phyloP scores from a whole-genome alignment of 2,329 filamentous ascomycete genomes.

The Fusarium sp. region DNA sequence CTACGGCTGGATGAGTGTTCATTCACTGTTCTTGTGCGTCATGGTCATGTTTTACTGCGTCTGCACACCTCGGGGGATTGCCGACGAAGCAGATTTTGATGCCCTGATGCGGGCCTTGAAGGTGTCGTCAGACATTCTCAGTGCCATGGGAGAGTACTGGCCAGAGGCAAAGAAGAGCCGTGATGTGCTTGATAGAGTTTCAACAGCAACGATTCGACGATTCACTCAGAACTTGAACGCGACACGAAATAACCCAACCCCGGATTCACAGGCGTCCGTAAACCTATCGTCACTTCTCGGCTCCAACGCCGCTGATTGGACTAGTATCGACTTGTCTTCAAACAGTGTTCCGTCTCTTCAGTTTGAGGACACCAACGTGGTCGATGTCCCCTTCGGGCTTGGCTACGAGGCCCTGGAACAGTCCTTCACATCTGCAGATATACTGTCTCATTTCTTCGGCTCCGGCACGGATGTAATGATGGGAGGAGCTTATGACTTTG shows the following conservation, averaged over 20 bases:
- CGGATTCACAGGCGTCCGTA: not conserved
- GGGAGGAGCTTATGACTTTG: not conserved
- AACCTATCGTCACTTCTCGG: not conserved
- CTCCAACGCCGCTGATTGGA: not conserved
- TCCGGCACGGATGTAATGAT: not conserved
- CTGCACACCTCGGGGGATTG: not conserved
- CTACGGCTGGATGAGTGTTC: not conserved
- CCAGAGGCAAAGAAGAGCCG: not conserved
- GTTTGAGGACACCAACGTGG: not conserved
- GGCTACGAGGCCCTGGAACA: not conserved
- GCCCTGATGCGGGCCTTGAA: not conserved
- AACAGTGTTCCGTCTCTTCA: not conserved
- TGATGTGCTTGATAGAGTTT: not conserved
- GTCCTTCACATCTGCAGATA: not conserved
- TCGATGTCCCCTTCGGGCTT: not conserved
- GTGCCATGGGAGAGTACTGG: not conserved
- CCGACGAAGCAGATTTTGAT: not conserved
- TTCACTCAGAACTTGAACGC: not conserved
- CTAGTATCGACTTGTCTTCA: not conserved
- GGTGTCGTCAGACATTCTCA: not conserved
- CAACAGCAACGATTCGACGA: not conserved
- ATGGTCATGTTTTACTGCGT: not conserved
- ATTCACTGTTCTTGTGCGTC: not conserved
- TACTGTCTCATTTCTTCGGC: not conserved
- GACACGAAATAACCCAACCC: not conserved